Evolutionary conservation across 495 filamentous ascomycete species (phyloP).

Genomic region (Penicillium daleae): DNA sequence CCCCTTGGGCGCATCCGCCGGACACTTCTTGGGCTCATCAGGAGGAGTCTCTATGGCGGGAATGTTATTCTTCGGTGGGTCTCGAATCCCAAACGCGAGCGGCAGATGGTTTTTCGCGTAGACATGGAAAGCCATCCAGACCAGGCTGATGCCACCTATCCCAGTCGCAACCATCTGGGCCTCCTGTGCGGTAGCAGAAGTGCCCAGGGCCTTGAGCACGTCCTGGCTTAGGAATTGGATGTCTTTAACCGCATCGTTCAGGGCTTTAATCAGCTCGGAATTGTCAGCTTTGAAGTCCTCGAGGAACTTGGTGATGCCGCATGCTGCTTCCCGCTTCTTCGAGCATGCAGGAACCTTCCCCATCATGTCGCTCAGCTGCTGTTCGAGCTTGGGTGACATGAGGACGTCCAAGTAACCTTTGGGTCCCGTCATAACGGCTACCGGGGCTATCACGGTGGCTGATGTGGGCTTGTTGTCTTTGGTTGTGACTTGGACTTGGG

Average conservation of each 20-base stretch:
- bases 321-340: neutral
- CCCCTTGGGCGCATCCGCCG: neutral
- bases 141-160: neutral
- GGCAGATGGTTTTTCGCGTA: neutral
- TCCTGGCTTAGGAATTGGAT: neutral
- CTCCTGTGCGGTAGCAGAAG: neutral
- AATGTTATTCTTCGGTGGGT: neutral
- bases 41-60: neutral
- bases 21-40: neutral
- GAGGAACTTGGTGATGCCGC: neutral
- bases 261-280: neutral
- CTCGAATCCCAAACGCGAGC: neutral
- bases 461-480: neutral
- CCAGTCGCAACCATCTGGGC: neutral
- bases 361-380: neutral
- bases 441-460: neutral
- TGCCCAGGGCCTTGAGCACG: neutral
- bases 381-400: neutral
- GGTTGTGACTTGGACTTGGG: neutral
- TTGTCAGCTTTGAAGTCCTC: neutral
- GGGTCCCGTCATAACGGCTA: neutral
- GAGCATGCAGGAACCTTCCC: neutral
- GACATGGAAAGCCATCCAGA: neutral
- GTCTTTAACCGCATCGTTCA: neutral
- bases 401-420: neutral